Base-by-base conservation (phyloP, 2,329 filamentous ascomycete species). In the Tolypocladium ovalisporum region DNA sequence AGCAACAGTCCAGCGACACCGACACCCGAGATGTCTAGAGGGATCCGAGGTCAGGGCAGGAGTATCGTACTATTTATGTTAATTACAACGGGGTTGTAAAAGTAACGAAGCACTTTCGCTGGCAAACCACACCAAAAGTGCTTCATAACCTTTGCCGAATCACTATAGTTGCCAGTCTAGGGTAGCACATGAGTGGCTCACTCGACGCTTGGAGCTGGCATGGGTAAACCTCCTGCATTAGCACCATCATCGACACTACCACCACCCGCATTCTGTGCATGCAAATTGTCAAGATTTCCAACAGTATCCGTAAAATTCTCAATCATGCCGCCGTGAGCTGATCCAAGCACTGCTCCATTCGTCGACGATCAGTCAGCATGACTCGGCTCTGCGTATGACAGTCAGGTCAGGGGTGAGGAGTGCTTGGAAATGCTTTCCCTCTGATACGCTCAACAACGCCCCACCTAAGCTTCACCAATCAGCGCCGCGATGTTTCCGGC, bases 391-490 rank as follows among this genome's bases (percentile, higher is more conserved):
- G 29, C 19, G 27, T n/a, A 32, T 9, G 27, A 19, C 15, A 0
- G 42, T 47, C 24, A 34, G 29, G 19, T 51, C 19, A 51, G 47
- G 10, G 29, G 19, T 6, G 47, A 35, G n/a, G 1, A 2, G 37
- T 61, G 62, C 59, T 63, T 63, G 53, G 56, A 61, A 63, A 63
- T 63, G 39, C 19, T 22, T 2, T 3, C 4, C 1, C 19, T 19
- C 35, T 59, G 59, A 61, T 62, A 62, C 61, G 60, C n/a, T 24
- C 5, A 10, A 13, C n/a, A 5, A 7, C 32, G 35, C 22, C 17
- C 6, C 6, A 1, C 2, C 1, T 5, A 9, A 4, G 1, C 27
- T 53, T 9, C 36, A 39, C 62, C 62, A 62, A 63, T 62, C 59
- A 59, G 36, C 19, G 29, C 22, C 35, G 32, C 34, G 27, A 2